Base-by-base conservation (phyloP, 257 asterid genomes). In the Nicotiana noctiflora region DNA sequence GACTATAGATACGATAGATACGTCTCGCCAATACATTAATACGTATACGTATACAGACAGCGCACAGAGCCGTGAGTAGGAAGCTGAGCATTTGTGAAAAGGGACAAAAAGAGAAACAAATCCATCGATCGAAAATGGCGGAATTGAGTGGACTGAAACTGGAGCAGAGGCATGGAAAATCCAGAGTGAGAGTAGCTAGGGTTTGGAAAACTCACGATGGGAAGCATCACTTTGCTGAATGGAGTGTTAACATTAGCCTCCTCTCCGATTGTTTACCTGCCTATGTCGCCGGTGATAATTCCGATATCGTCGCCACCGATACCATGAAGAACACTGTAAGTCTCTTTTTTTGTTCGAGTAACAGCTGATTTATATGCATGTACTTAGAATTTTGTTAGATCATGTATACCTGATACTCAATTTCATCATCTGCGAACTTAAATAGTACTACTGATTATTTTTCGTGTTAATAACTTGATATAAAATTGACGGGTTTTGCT, bases 121-220 rank as follows among this genome's bases (percentile, higher is more conserved):
- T 60, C 34, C 8, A 72, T 6, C 15, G 34, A 72, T 6, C 15
- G 34, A 55, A 29, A 13, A 57, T 68, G 31, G 67, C 81, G 82
- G 88, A 81, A 23, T 6, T 72, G 61, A 72, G 0, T 0, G 96
- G 88, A 18, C 17, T 92, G 88, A 86, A 70, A 79, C 81, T 96
- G 82, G 96, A 91, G 88, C 98, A 92, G 88, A 89, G 91, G 79
- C 98, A 96, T 84, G 99, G 99, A 31, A 96, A 96, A 87, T 87
- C 94, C 3, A 87, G 95, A 82, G 98, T 96, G 5, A 88, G 99
- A 80, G 98, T 96, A 0, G 98, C 86, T 0, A 83, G 99, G 81
- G 91, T 92, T 5, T 96, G 99, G 99, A 91, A 77, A 80, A 88
- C 89, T 34, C 53, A 87, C 8, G 82, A 84, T 62, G 99, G 98